Evolutionary conservation across 163 green algal genomes (phyloP).

Genomic region (Botryococcus braunii): DNA sequence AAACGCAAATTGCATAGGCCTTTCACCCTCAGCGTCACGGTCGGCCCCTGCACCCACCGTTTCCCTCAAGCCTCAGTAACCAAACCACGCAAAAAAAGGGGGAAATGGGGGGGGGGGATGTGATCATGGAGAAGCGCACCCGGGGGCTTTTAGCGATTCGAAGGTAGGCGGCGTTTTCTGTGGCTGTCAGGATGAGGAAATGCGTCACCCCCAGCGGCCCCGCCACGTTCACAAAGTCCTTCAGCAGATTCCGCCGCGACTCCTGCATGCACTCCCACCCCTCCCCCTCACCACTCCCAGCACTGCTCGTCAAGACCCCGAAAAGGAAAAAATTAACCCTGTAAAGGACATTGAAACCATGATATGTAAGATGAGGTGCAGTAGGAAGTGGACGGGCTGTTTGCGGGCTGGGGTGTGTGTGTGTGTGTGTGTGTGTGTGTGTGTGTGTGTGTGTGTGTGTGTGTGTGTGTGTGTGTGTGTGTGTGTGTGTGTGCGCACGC

Average conservation of each 20-base stretch:
- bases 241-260: constrained; percentile 71
- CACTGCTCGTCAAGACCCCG: too few relatives aligned
- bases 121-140: constrained; percentile 31
- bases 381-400: background rate
- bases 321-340: background rate
- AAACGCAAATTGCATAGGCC: too few relatives aligned
- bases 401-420: too few relatives aligned
- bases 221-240: constrained; percentile 90
- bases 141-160: constrained; percentile 58
- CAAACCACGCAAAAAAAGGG: too few relatives aligned
- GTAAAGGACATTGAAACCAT: background rate
- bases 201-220: constrained; percentile 92
- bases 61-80: too few relatives aligned
- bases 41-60: constrained; percentile 66
- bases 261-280: too few relatives aligned
- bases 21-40: constrained; percentile 77
- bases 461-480: too few relatives aligned
- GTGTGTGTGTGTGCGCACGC: too few relatives aligned
- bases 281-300: too few relatives aligned
- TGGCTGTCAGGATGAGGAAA: constrained; percentile 91
- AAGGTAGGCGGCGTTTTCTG: constrained; percentile 69
- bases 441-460: too few relatives aligned
- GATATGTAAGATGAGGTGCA: background rate
- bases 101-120: too few relatives aligned
- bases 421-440: too few relatives aligned